These are phyloP conservation scores for Paratinospora sagittata DNA, from an alignment of 164 flowering plant genomes.

Conservation along the genomic window DNA sequence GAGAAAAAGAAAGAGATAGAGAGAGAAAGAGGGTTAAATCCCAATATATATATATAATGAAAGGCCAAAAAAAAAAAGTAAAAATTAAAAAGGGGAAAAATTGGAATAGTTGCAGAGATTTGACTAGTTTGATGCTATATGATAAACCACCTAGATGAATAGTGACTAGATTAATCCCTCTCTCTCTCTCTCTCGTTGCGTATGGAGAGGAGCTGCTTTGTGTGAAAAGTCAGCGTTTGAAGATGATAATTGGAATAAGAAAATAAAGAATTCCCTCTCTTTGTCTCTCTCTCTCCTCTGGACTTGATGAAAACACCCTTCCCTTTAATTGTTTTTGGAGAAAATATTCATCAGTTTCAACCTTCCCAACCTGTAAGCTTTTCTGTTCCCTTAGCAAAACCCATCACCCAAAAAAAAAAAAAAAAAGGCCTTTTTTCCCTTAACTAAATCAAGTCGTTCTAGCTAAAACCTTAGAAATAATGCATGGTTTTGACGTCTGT, in stretches of 20 bases:
- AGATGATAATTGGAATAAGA: conserved; percentile 11
- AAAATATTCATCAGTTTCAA: conserved; percentile 8
- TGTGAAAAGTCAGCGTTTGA: conserved; percentile 64
- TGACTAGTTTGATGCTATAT: neutral
- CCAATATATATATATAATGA: neutral
- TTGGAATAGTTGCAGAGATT: neutral
- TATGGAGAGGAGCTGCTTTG: conserved; percentile 25
- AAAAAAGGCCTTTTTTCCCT: neutral
- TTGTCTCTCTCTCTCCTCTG: conserved; percentile 19
- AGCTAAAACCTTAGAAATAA: conserved; percentile 1
- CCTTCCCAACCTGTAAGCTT: conserved; percentile 11
- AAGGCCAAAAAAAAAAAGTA: neutral
- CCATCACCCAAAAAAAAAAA: conserved; percentile 1
- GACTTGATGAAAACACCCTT: conserved; percentile 3
- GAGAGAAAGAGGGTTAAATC: neutral
- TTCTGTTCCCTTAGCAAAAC: conserved; percentile 9
- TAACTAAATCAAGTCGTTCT: conserved; percentile 5
- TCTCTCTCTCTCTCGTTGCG: conserved; percentile 28
- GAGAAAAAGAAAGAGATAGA: neutral
- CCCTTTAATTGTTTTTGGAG: conserved; percentile 9
- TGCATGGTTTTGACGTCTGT: conserved; percentile 19
- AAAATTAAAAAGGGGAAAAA: neutral
- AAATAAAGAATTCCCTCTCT: conserved; percentile 21
- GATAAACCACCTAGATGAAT: conserved; percentile 16
- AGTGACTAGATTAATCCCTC: conserved; percentile 17